Base-by-base conservation (phyloP, 768 basidiomycete genomes). In the Pleurotus salmoneostramineus region DNA sequence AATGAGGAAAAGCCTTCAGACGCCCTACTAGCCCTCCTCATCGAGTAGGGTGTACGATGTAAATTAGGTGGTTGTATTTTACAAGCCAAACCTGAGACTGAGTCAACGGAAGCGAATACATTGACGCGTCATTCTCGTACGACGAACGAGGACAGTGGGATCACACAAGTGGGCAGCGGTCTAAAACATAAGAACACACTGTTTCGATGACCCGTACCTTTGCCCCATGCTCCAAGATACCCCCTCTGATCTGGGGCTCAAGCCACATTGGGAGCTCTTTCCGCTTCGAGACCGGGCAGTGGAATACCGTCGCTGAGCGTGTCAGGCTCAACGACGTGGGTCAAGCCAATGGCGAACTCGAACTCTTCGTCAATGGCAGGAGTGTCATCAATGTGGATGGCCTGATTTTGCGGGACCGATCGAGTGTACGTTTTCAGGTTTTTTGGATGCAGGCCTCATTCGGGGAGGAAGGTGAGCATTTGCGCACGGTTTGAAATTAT, bases 381-480 rank as follows among this genome's bases (percentile, higher is more conserved):
- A 84, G 83, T 63, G 82, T 86, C 56, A 77, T 91, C 67, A 80
- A 74, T 56, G 78, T 84, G 40, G 63, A 61, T 14, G 83, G 83
- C 14, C 72, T 91, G 21, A 75, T 82, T 58, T 71, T 90, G 34
- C 73, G 83, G 50, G 74, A 81, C 59, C 73, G 72, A 58, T 68
- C 66, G 31, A 69, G 71, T 0, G 82, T 83, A 42, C 76, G 74
- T 60, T 79, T 91, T 64, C 77, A 82, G 35, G 89, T 89, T 17
- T 81, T 88, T 57, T 83, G 83, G 68, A 81, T 85, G 77, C 85
- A 90, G 72, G 87, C 88, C n/a, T 90, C 90, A 80, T 90, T 91
- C 62, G 88, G 88, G 49, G 86, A 83, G 21, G 21, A 1, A 27
- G 21, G 21, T 27, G 21, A 27, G 21, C 21, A 27, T 27, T 27